phyloP scores from a whole-genome alignment of 352 stramenopile species.

The Pythium pyrilobum region DNA sequence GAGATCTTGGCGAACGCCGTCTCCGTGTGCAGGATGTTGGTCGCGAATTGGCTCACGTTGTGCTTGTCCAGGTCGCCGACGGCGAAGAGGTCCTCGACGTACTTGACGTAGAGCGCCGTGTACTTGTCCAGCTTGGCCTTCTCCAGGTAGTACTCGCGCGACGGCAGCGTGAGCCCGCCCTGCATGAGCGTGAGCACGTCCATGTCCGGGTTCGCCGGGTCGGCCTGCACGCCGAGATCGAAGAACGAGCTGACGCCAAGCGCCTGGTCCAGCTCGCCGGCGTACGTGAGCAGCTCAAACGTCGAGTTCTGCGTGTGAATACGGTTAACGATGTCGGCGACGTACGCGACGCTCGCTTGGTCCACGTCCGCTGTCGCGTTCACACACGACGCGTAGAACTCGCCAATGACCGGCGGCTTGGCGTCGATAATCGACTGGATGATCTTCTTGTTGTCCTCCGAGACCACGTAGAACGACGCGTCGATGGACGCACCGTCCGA shows the following conservation, averaged over 20 bases:
- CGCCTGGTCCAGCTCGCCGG: conserved; percentile 39
- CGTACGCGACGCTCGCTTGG: conserved; percentile 26
- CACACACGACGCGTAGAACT: conserved; percentile 59
- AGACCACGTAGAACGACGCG: conserved; percentile 50
- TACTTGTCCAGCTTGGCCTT: conserved; percentile 33
- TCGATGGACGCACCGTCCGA: conserved; percentile 39
- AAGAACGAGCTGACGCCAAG: conserved; percentile 51
- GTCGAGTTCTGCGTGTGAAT: conserved; percentile 40
- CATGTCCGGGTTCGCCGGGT: conserved; percentile 35
- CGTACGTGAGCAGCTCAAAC: conserved; percentile 30
- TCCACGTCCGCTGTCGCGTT: conserved; percentile 32
- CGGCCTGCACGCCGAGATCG: conserved; percentile 31
- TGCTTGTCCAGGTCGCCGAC: conserved; percentile 31
- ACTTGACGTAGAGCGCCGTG: conserved; percentile 36
- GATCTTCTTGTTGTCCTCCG: conserved; percentile 45
- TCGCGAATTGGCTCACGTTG: conserved; percentile 33
- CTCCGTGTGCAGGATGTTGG: conserved; percentile 62
- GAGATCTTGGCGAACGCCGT: conserved; percentile 74
- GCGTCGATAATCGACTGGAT: conserved; percentile 40
- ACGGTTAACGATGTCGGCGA: conserved; percentile 29
- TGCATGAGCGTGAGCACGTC: conserved; percentile 49
- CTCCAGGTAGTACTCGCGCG: conserved; percentile 58
- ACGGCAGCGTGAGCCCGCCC: conserved; percentile 56
- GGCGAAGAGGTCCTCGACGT: conserved; percentile 41
- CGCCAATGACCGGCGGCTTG: conserved; percentile 48